Percentiles rank a stretch among this genome's conserved stretches.
phyloP scores from a whole-genome alignment of 768 basidiomycete species.

The Mycena vulgaris region DNA sequence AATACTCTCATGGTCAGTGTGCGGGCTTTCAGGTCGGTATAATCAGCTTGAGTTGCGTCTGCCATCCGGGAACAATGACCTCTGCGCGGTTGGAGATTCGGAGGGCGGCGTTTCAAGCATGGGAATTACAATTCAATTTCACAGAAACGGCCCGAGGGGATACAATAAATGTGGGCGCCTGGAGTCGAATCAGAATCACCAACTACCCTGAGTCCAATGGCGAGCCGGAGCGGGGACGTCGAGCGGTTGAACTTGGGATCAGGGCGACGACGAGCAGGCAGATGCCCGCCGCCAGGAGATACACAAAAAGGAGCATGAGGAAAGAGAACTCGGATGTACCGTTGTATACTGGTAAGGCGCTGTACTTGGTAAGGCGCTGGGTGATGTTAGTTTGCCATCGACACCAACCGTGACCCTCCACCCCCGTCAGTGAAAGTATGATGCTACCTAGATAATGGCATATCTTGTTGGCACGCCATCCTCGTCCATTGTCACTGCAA shows the following conservation, averaged over 20 bases:
- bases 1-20: too few species aligned
- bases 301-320: not conserved
- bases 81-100: too few species aligned
- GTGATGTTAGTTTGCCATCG: slow-evolving; percentile 75
- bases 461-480: slow-evolving; percentile 57
- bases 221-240: slow-evolving; percentile 83
- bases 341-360: slow-evolving; percentile 52
- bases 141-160: too few species aligned
- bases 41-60: too few species aligned
- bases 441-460: not conserved
- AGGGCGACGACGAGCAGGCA: slow-evolving; percentile 78
- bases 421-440: not conserved
- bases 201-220: slow-evolving; percentile 88
- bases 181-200: slow-evolving; percentile 64
- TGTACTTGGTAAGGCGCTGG: slow-evolving; percentile 80
- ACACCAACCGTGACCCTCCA: slow-evolving; percentile 72
- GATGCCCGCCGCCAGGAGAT: slow-evolving; percentile 92
- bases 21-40: too few species aligned
- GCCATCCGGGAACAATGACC: too few species aligned
- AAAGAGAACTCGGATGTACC: slow-evolving; percentile 1
- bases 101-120: too few species aligned
- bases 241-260: slow-evolving; percentile 81
- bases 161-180: too few species aligned
- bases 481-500: slow-evolving; percentile 69
- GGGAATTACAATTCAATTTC: too few species aligned